Base-by-base conservation (phyloP, 441 rosid species). In the Pelargonium citronellum region DNA sequence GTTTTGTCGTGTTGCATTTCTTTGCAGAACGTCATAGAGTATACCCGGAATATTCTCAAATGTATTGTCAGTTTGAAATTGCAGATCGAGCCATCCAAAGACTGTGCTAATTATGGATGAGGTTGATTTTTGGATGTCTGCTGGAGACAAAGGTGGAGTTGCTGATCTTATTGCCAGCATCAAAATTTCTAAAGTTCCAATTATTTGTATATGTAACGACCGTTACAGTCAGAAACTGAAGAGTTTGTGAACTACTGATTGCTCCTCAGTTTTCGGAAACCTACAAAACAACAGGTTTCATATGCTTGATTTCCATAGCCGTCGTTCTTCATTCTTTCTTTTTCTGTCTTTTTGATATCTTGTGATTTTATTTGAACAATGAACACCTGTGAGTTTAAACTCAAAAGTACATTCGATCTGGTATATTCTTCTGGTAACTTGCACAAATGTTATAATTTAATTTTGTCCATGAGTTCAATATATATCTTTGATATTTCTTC, bases 101-200 rank as follows among this genome's bases (percentile, higher is more conserved):
- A 80, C 91, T 66, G 99, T 91, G 77, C 84, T 94, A 63, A 89
- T 94, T 74, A 94, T 94, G 99, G 99, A 94, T 76, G 99, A 94
- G 88, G 97, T 91, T 46, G 97, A 94, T n/a, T n/a, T n/a, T 87
- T 97, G 99, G 67, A 94, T 94, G 99, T 94, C 99, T 68, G 99
- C 99, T 68, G 99, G 99, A 64, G 99, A 94, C 80, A 85, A 97
- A 83, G 97, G 97, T 75, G 99, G 99, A 81, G 75, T 94, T 74
- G 92, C 97, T 16, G 97, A 94, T 80, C 97, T 94, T 74, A 91
- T 95, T 76, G 97, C 95, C 61, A 91, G 96, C 84, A 87, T 91
- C 82, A 95, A 90, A 78, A 86, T 86, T 46, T 95, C 99, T 69
- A 91, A 87, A 78, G 86, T 91, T 76, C 97, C 97, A 68, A 89